Evolutionary conservation across 345 rosid genomes (phyloP), one percentile per base, ranked within the genome.

Genomic region (Lepidium sativum): DNA sequence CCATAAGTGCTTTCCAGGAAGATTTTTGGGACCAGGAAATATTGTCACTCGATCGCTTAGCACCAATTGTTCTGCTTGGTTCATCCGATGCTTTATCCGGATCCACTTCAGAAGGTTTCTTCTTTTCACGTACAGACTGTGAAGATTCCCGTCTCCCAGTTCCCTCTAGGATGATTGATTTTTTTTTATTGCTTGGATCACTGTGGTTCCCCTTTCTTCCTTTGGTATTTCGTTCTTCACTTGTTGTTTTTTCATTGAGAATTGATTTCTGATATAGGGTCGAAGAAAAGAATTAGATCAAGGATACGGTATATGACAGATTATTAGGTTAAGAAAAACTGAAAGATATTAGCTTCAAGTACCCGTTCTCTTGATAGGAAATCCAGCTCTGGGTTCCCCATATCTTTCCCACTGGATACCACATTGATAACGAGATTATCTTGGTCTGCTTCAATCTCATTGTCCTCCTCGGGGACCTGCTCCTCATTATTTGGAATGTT

Each of bases 1-100:
- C 88, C 50, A 85, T 65, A 71, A 86, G 91, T 67, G 78, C 75
- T 74, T 63, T 85, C 95, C 96, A 92, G 8, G 96, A 87, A 51
- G 86, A 80, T 70, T 84, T 87, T 65, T 84, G 90, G 67, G 92
- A 77, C 87, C 88, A 79, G 50, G 72, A 69, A 49, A 69, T 32
- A 66, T 39, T 69, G 42, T 74, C 60, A 66, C n/a, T 60, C 9
- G 73, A 71, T 48, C 8, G 75, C 67, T 72, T 77, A 67, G 38
- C 43, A 41, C 60, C 60, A 54, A 57, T 48, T 9, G 72, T 55
- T 62, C 65, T 73, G 58, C 42, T 47, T 27, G 23, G 32, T 66
- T 66, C 63, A 54, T 60, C 33, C 3, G 20, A 51, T 16, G 74
- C 18, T 58, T n/a, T 68, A 51, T 55, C 57, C 15, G 48, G 53